Conservation (phyloP, 2,329 filamentous ascomycete genomes). For the Calcarisporium arbuscula region DNA sequence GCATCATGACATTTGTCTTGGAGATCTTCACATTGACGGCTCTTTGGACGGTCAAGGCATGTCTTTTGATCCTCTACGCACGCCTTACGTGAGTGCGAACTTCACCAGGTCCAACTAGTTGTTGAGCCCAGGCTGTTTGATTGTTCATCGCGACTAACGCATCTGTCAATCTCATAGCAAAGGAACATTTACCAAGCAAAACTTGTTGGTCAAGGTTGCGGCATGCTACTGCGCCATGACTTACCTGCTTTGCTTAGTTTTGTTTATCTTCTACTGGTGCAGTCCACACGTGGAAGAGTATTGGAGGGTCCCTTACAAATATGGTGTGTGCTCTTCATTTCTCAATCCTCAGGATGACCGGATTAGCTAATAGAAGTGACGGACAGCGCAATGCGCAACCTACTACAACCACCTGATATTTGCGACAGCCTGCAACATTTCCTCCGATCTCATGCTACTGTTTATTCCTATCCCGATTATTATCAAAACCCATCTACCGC, state of each 20-base stretch:
- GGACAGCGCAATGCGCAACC: constrained; percentile 34
- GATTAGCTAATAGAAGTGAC: no score
- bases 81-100: constrained; percentile 44
- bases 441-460: constrained; percentile 37
- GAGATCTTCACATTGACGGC: constrained; percentile 46
- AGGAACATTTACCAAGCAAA: constrained; percentile 21
- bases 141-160: neutral
- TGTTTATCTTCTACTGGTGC: constrained; percentile 50
- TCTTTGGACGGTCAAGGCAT: constrained; percentile 47
- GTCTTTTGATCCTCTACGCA: constrained; percentile 44
- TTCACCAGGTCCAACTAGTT: no score
- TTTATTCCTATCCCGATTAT: constrained; percentile 39
- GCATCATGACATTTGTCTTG: constrained; percentile 46
- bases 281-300: constrained; percentile 42
- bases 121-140: no score
- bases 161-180: constrained; percentile 8
- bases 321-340: no score
- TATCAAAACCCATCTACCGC: constrained; percentile 30
- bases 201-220: constrained; percentile 34
- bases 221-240: constrained; percentile 35
- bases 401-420: constrained; percentile 42
- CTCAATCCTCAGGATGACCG: no score
- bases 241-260: constrained; percentile 41
- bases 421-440: constrained; percentile 40
- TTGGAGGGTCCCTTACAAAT: constrained; percentile 40